Conservation (phyloP, 2,329 filamentous ascomycete genomes). For the Ceratocystis destructans region DNA sequence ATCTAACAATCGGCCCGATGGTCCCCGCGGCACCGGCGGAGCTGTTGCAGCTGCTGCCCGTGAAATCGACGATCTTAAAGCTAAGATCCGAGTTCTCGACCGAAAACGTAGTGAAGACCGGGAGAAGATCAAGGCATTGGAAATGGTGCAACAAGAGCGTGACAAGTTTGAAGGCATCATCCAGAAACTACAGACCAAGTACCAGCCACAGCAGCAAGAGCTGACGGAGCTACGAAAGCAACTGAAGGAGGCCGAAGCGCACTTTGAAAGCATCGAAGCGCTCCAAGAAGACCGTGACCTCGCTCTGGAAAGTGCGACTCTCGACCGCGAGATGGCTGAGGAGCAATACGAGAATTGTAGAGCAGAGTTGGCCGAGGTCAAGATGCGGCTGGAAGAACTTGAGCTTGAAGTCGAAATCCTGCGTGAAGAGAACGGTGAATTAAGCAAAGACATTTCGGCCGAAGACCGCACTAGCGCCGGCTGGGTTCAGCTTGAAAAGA, state of each 20-base stretch:
- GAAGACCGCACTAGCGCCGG: slow-evolving; percentile 78
- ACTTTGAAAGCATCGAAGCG: slow-evolving; percentile 40
- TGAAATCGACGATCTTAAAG: slow-evolving; percentile 76
- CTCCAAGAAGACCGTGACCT: slow-evolving; percentile 76
- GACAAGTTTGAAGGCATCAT: slow-evolving; percentile 75
- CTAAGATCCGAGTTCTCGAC: slow-evolving; percentile 75
- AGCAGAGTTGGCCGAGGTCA: slow-evolving; percentile 63
- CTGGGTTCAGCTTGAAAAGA: slow-evolving; percentile 82
- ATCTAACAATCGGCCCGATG: slow-evolving; percentile 19
- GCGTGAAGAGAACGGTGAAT: slow-evolving; percentile 72
- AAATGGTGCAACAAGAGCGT: slow-evolving; percentile 60
- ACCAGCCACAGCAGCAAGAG: slow-evolving; percentile 72
- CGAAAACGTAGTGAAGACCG: slow-evolving; percentile 75
- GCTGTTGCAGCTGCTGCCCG: slow-evolving; percentile 40
- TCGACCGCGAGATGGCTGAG: slow-evolving; percentile 94
- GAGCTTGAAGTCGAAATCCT: slow-evolving; percentile 80
- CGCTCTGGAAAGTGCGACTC: slow-evolving; percentile 68
- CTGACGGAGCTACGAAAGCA: slow-evolving; percentile 61
- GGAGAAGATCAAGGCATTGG: slow-evolving; percentile 66
- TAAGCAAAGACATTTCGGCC: slow-evolving; percentile 69
- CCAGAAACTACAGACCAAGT: slow-evolving; percentile 80
- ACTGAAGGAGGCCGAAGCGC: slow-evolving; percentile 59
- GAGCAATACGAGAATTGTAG: slow-evolving; percentile 75
- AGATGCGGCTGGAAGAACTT: slow-evolving; percentile 65
- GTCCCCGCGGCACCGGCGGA: slow-evolving; percentile 28